Evolutionary conservation across 495 filamentous ascomycete species (phyloP), one percentile per base, ranked within the genome.

Genomic region (Xylaria flabelliformis): DNA sequence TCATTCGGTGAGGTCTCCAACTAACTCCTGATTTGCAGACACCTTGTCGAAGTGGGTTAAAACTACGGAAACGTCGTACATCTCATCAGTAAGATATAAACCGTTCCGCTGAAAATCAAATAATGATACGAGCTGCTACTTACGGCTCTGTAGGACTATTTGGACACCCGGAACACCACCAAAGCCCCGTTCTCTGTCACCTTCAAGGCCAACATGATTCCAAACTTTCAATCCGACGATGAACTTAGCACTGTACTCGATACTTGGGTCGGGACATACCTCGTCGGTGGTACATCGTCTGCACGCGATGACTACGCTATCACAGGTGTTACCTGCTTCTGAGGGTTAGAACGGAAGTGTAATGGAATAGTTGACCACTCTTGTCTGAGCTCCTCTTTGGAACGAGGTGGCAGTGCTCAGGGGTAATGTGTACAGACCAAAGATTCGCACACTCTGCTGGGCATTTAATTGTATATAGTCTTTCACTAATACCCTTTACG

Each of bases 141-240:
- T 21, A 39, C 58, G 15, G 13, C 17, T 48, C 26, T 13, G 4
- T 32, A 70, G 68, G 13, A 29, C 41, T 70, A 55, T 46, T 34
- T 70, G 0, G 68, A 70, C 58, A 53, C 68, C n/a, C 19, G 34
- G 24, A 70, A 70, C 34, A 71, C 48, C 21, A 62, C 32, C n/a
- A 24, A 64, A 24, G 69, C 69, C 36, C 69, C 68, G 8, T 70
- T 42, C n/a, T 71, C 36, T 21, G 48, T 71, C 4, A 55, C 41
- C 10, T 71, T 71, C 69, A 64, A 48, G 48, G 59, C 59, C 46
- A 44, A 32, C 61, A 7, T 56, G 61, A 71, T 71, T 34, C 69
- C 69, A 15, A 12, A 64, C 34, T 71, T 9, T 9, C 46, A 32
- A 34, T 53, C 46, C 15, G 13, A 12, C 17, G 59, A 55, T 4